phyloP scores from a whole-genome alignment of 1,284 basidiomycete genomes.

The Moniliophthora roreri region DNA sequence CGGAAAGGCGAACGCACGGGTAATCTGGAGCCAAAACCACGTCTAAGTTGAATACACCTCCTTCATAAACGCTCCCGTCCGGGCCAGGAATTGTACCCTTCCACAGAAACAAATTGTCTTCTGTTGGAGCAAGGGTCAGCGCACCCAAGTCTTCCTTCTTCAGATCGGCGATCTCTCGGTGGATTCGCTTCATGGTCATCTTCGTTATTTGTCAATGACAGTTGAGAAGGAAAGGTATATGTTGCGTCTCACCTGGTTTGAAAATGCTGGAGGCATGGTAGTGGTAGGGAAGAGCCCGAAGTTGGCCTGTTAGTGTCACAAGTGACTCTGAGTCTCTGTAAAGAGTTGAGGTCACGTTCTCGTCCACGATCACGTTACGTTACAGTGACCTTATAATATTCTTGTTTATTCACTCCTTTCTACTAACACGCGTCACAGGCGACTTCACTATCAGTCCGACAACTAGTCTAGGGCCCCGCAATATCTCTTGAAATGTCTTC shows the following conservation, averaged over 20 bases:
- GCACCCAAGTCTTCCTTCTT: constrained; percentile 81
- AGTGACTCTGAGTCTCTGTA: too few relatives aligned
- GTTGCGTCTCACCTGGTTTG: constrained; percentile 1
- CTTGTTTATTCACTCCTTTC: too few relatives aligned
- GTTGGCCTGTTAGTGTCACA: background rate
- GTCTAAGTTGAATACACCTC: constrained; percentile 79
- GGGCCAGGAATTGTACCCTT: constrained; percentile 78
- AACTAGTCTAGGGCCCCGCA: too few relatives aligned
- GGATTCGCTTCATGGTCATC: constrained; percentile 87
- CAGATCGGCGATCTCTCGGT: constrained; percentile 83
- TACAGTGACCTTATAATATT: too few relatives aligned
- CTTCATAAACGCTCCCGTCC: constrained; percentile 85
- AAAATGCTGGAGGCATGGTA: constrained; percentile 9
- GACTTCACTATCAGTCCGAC: too few relatives aligned
- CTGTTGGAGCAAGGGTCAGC: constrained; percentile 70
- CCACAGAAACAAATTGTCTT: constrained; percentile 64
- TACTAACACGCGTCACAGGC: too few relatives aligned
- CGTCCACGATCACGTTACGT: too few relatives aligned
- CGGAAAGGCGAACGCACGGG: constrained; percentile 58
- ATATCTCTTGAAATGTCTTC: too few relatives aligned
- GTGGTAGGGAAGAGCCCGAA: background rate
- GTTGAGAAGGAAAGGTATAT: background rate
- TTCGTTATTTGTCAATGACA: constrained; percentile 24
- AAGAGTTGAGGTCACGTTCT: too few relatives aligned
- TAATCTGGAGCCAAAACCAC: constrained; percentile 77